Conservation (phyloP, 192 early-diverging fungal species). For the Umbelopsis ramanniana region DNA sequence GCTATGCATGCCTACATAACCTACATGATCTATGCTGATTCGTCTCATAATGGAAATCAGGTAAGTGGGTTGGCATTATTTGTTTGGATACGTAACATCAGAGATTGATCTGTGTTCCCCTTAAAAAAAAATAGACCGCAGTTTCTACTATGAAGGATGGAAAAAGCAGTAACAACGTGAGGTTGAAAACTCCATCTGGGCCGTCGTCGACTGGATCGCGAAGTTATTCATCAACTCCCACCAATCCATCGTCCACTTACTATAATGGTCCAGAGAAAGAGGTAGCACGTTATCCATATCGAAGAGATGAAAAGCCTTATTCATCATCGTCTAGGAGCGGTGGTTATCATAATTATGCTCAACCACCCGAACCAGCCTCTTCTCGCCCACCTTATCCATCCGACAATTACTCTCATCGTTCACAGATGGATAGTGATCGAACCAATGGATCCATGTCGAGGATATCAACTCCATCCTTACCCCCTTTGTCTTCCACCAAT, state of each 20-base stretch:
- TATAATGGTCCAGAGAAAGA: conserved; percentile 9
- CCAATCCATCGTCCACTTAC: background rate
- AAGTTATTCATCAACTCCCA: conserved; percentile 1
- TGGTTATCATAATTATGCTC: conserved; percentile 14
- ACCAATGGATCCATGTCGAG: background rate
- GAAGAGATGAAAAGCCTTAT: conserved; percentile 10
- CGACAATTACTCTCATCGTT: conserved; percentile 10
- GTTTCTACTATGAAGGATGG: background rate
- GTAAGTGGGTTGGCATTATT: background rate
- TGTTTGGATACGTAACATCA: too few relatives aligned
- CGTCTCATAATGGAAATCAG: conserved; percentile 24
- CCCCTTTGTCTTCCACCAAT: background rate
- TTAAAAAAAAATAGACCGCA: background rate
- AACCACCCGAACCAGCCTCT: background rate
- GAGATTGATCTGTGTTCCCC: too few relatives aligned
- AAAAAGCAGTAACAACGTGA: background rate
- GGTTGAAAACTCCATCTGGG: background rate
- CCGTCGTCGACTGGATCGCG: background rate
- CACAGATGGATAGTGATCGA: background rate
- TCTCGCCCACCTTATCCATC: background rate
- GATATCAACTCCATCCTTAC: conserved; percentile 10
- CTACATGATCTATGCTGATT: conserved; percentile 55
- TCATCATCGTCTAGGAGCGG: background rate
- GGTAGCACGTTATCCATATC: conserved; percentile 1
- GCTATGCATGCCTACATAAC: conserved; percentile 54